Evolutionary conservation across 2,329 filamentous ascomycete species (phyloP), one percentile per base, ranked within the genome.

Genomic region (Fusarium sp.): DNA sequence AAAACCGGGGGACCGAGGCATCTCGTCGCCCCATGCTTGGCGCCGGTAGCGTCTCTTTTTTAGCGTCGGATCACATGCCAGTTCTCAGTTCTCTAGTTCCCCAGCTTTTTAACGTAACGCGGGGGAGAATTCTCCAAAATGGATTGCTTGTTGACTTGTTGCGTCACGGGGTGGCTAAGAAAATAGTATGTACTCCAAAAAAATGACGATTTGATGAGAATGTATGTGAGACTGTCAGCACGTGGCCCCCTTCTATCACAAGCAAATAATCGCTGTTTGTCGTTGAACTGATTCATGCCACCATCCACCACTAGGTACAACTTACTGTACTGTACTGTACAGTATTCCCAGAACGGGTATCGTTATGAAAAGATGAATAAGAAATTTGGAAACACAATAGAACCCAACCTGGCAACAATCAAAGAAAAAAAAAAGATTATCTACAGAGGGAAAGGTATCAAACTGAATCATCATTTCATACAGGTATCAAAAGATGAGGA

Each of bases 1-100:
- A 51, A 63, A 66, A 56, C 65, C 75, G 74, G 76, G 76, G 76
- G 75, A 72, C 76, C 76, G 76, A 78, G 77, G 76, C 76, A 78
- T 74, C 73, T 76, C 58, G 61, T 59, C 50, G 70, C 67, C 66
- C 66, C 62, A 55, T 71, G 47, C 65, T 70, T 70, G 68, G 72
- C 71, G 47, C 15, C 8, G 36, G 49, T 73, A 71, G 76, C 66
- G 75, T 28, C 36, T 50, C 66, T 73, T 37, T 38, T 36, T 36
- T 64, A 64, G 61, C 62, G 50, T 51, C 38, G 23, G 44, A 75
- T 77, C 76, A 77, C 76, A 77, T 77, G 76, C 67, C 45, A 72
- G 54, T 57, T 69, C 33, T 26, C 46, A 34, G 33, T 26, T 50
- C 34, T 23, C 23, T 23, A 23, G 23, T 23, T 23, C 72, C 72